These are phyloP conservation scores for Hortiboletus rubellus DNA, from an alignment of 1,284 basidiomycete genomes.

Conservation along the genomic window DNA sequence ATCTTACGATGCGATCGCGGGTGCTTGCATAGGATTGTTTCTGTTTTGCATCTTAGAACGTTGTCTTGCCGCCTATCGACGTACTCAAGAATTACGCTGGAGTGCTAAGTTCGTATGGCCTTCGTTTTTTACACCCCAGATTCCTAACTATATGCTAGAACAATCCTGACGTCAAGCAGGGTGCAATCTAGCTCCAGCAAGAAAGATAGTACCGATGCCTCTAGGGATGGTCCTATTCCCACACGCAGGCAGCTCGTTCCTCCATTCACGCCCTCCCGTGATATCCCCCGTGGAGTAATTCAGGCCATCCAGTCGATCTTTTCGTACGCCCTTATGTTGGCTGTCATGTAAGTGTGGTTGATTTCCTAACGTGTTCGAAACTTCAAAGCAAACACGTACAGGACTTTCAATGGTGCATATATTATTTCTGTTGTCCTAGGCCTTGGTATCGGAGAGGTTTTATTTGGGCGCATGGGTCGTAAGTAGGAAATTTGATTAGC, in stretches of 20 bases:
- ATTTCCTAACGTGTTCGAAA: background rate
- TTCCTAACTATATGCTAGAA: slow-evolving; percentile 14
- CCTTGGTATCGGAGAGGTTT: slow-evolving; percentile 61
- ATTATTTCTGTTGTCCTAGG: slow-evolving; percentile 65
- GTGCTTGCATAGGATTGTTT: slow-evolving; percentile 71
- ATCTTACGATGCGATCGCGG: slow-evolving; percentile 65
- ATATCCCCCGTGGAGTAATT: slow-evolving; percentile 61
- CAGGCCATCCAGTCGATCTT: slow-evolving; percentile 58
- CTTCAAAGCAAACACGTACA: slow-evolving; percentile 30
- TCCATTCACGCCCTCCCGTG: slow-evolving; percentile 60
- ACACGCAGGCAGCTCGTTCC: slow-evolving; percentile 38
- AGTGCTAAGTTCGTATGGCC: slow-evolving; percentile 48
- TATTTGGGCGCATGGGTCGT: slow-evolving; percentile 57
- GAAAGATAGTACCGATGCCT: background rate
- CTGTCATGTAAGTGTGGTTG: slow-evolving; percentile 58
- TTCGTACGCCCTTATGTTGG: slow-evolving; percentile 65
- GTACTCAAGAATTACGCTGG: slow-evolving; percentile 59
- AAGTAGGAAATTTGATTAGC: slow-evolving; percentile 11
- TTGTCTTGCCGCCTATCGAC: slow-evolving; percentile 57
- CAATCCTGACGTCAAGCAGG: background rate
- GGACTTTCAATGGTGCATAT: slow-evolving; percentile 74
- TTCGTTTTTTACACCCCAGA: background rate
- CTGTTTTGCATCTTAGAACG: slow-evolving; percentile 68
- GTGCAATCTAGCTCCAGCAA: background rate
- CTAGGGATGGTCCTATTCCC: background rate